Conservation (phyloP, 495 filamentous ascomycete genomes). For the Aspergillus olivimuriae region DNA sequence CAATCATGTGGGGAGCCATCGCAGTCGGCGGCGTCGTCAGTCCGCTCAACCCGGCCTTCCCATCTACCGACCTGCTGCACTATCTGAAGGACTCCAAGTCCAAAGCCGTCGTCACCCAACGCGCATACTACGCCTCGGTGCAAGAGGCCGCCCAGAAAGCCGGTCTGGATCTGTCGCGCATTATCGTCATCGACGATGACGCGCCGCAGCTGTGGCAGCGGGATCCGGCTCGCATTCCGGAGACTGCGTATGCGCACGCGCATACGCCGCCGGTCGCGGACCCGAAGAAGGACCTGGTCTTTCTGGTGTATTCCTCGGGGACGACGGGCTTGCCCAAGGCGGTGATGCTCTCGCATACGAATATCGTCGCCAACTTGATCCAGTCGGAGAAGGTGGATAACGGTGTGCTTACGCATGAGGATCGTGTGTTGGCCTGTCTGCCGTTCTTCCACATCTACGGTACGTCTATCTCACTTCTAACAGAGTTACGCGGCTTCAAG, state of each 20-base stretch:
- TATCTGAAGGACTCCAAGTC: constrained; percentile 68
- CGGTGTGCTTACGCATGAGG: neutral
- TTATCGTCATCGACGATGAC: constrained; percentile 34
- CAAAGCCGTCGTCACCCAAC: constrained; percentile 61
- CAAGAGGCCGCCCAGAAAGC: constrained; percentile 48
- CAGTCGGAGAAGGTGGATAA: constrained; percentile 8
- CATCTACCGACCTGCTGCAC: constrained; percentile 65
- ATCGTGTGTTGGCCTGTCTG: neutral
- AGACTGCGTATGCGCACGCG: neutral
- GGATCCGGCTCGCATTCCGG: neutral
- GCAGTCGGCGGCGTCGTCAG: constrained; percentile 68
- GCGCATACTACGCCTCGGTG: constrained; percentile 14
- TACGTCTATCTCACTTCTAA: neutral
- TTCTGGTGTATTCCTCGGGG: constrained; percentile 66
- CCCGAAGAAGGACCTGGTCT: constrained; percentile 30
- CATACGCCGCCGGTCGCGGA: neutral
- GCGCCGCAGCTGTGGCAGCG: neutral
- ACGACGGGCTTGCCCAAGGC: constrained; percentile 81
- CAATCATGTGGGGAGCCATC: constrained; percentile 58
- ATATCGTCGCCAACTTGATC: constrained; percentile 60
- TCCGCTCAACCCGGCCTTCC: constrained; percentile 74
- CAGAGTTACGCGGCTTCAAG: neutral
- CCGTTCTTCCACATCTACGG: neutral
- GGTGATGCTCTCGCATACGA: constrained; percentile 67
- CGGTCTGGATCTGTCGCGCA: constrained; percentile 48